A percentile compares a stretch with the other conserved stretches of the same genome.
Evolutionary conservation across 2,329 filamentous ascomycete species (phyloP).

Genomic region (Phyllosticta citrichinensis): DNA sequence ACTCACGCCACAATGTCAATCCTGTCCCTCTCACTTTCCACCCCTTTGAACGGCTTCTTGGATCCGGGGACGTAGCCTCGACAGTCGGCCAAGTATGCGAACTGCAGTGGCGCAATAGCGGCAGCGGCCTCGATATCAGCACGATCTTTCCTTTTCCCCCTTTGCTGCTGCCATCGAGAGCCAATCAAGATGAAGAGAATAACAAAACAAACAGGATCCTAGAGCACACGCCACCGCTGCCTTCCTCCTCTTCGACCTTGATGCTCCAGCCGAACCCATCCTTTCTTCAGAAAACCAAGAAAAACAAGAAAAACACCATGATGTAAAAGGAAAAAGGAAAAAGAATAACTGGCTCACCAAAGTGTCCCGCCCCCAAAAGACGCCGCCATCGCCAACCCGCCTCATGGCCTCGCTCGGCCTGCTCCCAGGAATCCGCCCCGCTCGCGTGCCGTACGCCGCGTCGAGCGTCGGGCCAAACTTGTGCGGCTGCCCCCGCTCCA

Average conservation of each 20-base stretch:
- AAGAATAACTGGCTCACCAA: background rate
- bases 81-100: background rate
- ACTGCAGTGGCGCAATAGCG: background rate
- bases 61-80: background rate
- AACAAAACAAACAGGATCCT: no score
- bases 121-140: background rate
- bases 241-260: no score
- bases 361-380: background rate
- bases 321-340: background rate
- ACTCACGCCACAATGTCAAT: background rate
- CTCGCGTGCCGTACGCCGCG: slow-evolving; percentile 2
- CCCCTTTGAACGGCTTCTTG: background rate
- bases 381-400: background rate
- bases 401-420: background rate
- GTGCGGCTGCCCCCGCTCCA: background rate
- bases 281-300: background rate
- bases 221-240: no score
- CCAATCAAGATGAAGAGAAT: no score
- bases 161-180: background rate
- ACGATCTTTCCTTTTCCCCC: background rate
- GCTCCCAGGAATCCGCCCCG: background rate
- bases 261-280: background rate
- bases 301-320: background rate
- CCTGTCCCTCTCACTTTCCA: background rate
- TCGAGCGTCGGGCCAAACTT: background rate